Evolutionary conservation across 176 grass and related monocot species (phyloP), one percentile per base, ranked within the genome.

Genomic region (Carex pumila): DNA sequence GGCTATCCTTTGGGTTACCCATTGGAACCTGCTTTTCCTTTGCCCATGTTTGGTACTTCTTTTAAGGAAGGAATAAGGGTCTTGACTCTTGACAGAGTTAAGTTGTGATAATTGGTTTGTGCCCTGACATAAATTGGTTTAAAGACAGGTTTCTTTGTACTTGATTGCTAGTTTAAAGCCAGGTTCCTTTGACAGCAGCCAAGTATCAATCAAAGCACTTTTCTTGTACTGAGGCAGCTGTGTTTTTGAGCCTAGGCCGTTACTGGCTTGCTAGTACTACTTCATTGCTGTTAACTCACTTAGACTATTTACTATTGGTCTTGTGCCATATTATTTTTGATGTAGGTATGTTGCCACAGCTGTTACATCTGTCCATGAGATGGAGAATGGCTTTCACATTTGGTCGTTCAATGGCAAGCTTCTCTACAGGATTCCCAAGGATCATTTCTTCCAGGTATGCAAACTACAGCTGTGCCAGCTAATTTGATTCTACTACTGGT

Each of bases 321-420:
- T 78, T 30, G 49, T 57, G 13, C 73, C 53, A 34, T 78, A 77
- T 36, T 80, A 41, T 81, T 67, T 65, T 89, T 7, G 14, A 25
- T 86, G 21, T 79, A 98, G 91, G 64, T 98, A 91, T 84, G 79
- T 94, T 10, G 92, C 88, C 14, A 95, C 92, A 53, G 84, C 92
- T 65, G 91, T 98, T 71, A 93, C 95, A 68, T 94, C 88, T 14
- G 95, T 95, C 36, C 92, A 98, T 89, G 95, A 98, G 71, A 98
- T 98, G 95, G 89, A 98, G 79, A 98, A 95, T 6, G 95, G 92
- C 70, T 98, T 98, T 66, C 82, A 89, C 52, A 91, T 94, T 69
- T 98, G 95, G 92, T 93, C 95, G 6, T 95, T 98, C 75, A 93
- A 80, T 67, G 92, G 91, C 59, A 94, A 93, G 86, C 80, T 87